Conservation (phyloP, 495 filamentous ascomycete species). For the Clavariopsis aquatica region DNA sequence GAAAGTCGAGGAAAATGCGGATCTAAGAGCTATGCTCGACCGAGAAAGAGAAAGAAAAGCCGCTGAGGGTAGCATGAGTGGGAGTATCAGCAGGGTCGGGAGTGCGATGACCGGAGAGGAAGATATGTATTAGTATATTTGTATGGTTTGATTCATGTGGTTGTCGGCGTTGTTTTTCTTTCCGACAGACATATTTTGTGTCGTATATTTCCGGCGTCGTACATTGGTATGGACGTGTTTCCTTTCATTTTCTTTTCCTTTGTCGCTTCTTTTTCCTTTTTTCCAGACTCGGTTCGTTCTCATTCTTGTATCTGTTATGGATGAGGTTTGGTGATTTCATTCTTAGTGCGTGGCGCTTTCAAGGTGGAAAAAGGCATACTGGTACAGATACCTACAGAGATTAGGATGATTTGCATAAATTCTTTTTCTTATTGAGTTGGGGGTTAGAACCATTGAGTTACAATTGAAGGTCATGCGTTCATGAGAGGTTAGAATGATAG, state of each 20-base stretch:
- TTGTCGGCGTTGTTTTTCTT: neutral
- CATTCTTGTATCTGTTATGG: neutral
- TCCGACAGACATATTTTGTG: neutral
- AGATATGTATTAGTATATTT: constrained; percentile 31
- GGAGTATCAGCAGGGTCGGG: constrained; percentile 10
- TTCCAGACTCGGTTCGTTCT: neutral
- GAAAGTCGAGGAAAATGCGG: constrained; percentile 73
- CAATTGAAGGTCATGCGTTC: no score
- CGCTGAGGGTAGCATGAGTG: constrained; percentile 5
- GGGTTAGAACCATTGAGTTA: neutral
- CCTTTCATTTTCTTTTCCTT: no score
- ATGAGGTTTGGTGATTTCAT: neutral
- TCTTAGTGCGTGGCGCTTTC: neutral
- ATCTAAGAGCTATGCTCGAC: constrained; percentile 68
- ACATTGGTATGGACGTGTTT: neutral
- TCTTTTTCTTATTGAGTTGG: neutral
- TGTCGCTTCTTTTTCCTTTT: neutral
- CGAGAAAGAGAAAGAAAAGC: constrained; percentile 56
- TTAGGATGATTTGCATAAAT: neutral
- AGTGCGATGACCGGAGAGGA: constrained; percentile 24
- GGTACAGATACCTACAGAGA: neutral
- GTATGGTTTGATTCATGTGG: neutral
- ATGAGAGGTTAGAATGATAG: no score
- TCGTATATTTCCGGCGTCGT: neutral
- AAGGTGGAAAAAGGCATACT: neutral